Evolutionary conservation across 768 basidiomycete species (phyloP).

Genomic region (Tubosaeta sp.): DNA sequence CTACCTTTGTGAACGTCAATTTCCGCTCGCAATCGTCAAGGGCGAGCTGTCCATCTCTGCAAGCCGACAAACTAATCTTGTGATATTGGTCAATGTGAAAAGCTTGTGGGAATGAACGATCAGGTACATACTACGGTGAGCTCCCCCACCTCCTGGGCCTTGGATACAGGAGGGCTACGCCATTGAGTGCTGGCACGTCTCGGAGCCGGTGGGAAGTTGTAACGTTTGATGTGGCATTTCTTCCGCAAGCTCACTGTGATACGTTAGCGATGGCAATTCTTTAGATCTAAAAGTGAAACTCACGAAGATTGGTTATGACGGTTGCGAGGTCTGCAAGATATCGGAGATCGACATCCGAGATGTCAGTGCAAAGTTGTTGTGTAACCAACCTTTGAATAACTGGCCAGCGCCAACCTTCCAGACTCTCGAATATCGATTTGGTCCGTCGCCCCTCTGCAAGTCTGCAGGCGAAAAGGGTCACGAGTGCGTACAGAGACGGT

Average conservation of each 20-base stretch:
- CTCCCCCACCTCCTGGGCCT: conserved; percentile 7
- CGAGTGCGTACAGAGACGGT: background rate
- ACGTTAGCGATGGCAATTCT: background rate
- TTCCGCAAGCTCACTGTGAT: conserved; percentile 10
- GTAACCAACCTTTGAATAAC: conserved; percentile 11
- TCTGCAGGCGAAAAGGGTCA: conserved; percentile 10
- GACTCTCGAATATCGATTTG: conserved; percentile 14
- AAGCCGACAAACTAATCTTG: conserved; percentile 27
- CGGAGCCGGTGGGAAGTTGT: background rate
- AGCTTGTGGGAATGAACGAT: background rate
- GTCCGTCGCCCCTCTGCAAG: conserved; percentile 9
- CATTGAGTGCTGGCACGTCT: conserved; percentile 8
- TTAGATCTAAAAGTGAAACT: background rate
- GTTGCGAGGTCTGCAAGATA: conserved; percentile 5
- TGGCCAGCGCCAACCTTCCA: conserved; percentile 15
- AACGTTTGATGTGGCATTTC: background rate
- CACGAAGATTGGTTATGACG: conserved; percentile 6
- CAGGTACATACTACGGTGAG: conserved; percentile 15
- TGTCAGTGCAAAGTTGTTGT: background rate
- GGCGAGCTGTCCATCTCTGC: conserved; percentile 23
- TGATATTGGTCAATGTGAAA: background rate
- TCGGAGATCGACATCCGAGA: background rate
- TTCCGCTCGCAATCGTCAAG: conserved; percentile 16
- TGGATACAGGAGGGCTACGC: conserved; percentile 2
- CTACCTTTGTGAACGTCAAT: conserved; percentile 26